phyloP scores from a whole-genome alignment of 257 asterid genomes.

The Prunella vulgaris region DNA sequence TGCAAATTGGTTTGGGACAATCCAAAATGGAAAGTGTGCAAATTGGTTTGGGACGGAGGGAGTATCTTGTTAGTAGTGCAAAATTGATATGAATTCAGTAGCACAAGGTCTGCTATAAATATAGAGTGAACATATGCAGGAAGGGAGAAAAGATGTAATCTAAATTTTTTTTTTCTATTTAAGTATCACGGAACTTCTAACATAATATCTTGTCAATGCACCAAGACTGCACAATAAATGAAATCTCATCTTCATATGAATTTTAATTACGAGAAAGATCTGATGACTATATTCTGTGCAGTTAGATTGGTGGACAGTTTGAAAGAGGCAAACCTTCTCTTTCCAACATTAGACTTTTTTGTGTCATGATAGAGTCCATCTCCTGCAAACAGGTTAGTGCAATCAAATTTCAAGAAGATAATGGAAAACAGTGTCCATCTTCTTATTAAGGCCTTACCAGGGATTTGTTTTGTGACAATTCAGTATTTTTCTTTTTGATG shows the following conservation, averaged over 20 bases:
- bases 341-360: background rate
- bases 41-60: too few species aligned
- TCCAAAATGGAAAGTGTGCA: too few species aligned
- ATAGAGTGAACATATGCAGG: background rate
- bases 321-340: constrained; percentile 21
- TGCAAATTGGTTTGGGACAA: too few species aligned
- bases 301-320: constrained; percentile 9
- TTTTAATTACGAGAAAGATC: background rate
- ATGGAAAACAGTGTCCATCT: constrained; percentile 1
- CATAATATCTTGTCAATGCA: constrained; percentile 1
- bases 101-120: constrained; percentile 3
- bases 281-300: constrained; percentile 2
- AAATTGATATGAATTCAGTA: constrained; percentile 21
- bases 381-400: constrained; percentile 23
- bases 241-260: background rate
- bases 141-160: background rate
- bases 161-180: background rate
- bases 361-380: background rate
- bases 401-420: constrained; percentile 2
- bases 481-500: background rate
- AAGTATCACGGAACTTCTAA: background rate
- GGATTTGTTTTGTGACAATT: constrained; percentile 10
- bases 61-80: too few species aligned
- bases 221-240: background rate
- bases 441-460: constrained; percentile 18